These are phyloP conservation scores for Hemileccinum impolitum DNA, from an alignment of 768 basidiomycete genomes.

Conservation along the genomic window DNA sequence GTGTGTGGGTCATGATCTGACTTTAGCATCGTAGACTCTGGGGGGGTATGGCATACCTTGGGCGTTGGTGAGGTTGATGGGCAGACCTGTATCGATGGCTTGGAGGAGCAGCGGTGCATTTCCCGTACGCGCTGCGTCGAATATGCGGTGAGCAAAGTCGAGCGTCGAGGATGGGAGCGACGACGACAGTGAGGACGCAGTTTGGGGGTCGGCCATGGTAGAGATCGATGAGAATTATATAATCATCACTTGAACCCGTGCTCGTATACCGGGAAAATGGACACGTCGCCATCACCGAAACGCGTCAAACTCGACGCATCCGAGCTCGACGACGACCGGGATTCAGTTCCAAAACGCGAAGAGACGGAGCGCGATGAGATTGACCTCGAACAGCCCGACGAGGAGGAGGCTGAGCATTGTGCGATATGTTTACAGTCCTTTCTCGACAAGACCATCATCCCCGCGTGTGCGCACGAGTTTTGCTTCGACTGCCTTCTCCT, in stretches of 20 bases:
- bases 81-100: conserved; percentile 67
- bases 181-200: background rate
- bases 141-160: conserved; percentile 63
- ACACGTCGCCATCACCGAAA: conserved; percentile 29
- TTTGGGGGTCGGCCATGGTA: too few species aligned
- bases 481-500: conserved; percentile 88
- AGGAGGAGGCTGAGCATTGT: conserved; percentile 52
- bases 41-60: conserved; percentile 45
- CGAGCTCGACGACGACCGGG: background rate
- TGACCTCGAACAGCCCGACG: too few species aligned
- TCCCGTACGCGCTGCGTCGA: conserved; percentile 68
- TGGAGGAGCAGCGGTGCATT: conserved; percentile 49
- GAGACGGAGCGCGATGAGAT: too few species aligned
- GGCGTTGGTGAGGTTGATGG: conserved; percentile 67
- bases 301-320: conserved; percentile 34
- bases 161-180: conserved; percentile 37
- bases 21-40: too few species aligned
- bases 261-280: too few species aligned
- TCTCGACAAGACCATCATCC: conserved; percentile 75
- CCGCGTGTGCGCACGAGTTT: conserved; percentile 87
- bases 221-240: too few species aligned
- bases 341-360: too few species aligned
- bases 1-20: background rate
- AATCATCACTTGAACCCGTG: too few species aligned
- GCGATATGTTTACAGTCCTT: conserved; percentile 83